Evolutionary conservation across 208 protist genomes (phyloP).

Genomic region (Acanthamoeba lenticulata): DNA sequence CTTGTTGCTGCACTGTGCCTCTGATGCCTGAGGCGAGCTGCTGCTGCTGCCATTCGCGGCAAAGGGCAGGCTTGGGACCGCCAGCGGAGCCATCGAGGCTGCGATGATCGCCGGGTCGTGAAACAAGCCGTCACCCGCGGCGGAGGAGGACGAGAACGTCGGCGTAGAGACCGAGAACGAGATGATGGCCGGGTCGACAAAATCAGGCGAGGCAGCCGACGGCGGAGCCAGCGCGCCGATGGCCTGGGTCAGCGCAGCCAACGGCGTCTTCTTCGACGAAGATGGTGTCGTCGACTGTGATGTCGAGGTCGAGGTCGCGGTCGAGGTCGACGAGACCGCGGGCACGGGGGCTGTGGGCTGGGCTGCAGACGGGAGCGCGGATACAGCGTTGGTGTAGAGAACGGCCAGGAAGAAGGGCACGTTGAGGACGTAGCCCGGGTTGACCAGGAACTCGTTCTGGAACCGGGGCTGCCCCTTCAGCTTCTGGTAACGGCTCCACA

Average conservation of each 20-base stretch:
- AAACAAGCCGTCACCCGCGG: background rate
- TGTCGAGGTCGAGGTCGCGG: background rate
- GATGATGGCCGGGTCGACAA: slow-evolving; percentile 12
- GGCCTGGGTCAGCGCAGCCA: no score
- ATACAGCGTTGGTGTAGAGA: background rate
- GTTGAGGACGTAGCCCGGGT: background rate
- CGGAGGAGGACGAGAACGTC: background rate
- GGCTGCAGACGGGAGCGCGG: background rate
- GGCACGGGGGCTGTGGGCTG: background rate
- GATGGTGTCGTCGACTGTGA: no score
- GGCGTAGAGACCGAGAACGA: background rate
- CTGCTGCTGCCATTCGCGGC: no score
- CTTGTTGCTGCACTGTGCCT: no score
- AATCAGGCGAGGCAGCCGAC: background rate
- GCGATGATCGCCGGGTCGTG: background rate
- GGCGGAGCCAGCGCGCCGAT: background rate
- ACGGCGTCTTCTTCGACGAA: no score
- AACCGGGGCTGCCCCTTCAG: background rate
- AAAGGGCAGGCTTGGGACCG: no score
- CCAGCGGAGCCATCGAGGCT: background rate
- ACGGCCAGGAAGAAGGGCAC: background rate
- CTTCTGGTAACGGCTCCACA: background rate
- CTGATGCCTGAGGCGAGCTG: no score
- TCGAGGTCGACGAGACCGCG: background rate
- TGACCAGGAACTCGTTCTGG: background rate